Evolutionary conservation across 257 asterid species (phyloP).

Genomic region (Solanum bukasovii): DNA sequence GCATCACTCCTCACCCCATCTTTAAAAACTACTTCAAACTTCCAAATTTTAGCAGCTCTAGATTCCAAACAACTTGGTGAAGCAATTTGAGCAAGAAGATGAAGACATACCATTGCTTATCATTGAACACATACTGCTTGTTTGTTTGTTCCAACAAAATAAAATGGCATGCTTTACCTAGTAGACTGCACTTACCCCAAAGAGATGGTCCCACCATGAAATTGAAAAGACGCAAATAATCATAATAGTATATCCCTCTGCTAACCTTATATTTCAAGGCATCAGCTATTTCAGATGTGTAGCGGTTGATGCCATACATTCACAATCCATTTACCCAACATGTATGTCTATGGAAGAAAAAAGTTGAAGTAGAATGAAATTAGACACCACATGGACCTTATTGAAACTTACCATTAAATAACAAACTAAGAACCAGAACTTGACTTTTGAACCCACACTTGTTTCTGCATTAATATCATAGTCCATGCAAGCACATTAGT

Average conservation of each 20-base stretch:
- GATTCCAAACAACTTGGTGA: background rate
- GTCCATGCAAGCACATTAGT: background rate
- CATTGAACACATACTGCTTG: background rate
- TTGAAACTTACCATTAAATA: constrained; percentile 41
- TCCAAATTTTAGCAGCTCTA: background rate
- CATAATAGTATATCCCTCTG: background rate
- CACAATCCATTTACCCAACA: background rate
- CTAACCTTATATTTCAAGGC: background rate
- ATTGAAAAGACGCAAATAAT: background rate
- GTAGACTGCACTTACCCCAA: background rate
- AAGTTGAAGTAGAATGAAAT: background rate
- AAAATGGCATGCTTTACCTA: background rate
- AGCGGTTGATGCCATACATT: background rate
- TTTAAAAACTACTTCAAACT: background rate
- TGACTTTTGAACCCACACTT: constrained; percentile 96
- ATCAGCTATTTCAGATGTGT: background rate
- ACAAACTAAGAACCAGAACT: constrained; percentile 60
- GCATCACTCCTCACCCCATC: background rate
- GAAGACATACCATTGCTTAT: background rate
- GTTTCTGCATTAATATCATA: constrained; percentile 49
- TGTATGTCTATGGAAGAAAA: background rate
- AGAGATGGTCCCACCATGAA: background rate
- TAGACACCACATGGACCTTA: background rate
- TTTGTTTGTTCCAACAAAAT: background rate
- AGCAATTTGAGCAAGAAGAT: background rate